Conservation (phyloP, 129 eudicot species). For the Lactuca sativa region DNA sequence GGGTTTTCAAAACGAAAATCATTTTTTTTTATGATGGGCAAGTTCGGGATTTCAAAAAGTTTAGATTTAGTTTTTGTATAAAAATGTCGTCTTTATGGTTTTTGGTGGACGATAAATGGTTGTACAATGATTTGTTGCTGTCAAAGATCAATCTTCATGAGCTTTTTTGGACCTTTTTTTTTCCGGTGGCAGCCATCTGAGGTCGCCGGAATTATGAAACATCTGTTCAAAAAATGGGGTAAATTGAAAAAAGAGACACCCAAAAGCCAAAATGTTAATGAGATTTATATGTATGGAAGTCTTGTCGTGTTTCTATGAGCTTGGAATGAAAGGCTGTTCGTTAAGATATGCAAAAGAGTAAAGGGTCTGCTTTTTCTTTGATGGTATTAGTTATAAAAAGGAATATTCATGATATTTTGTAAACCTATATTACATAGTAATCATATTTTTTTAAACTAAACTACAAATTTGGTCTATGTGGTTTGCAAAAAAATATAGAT, state of each 20-base stretch:
- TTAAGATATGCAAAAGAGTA: neutral
- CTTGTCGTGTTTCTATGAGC: neutral
- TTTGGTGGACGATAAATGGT: conserved; percentile 14
- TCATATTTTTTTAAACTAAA: too few relatives aligned
- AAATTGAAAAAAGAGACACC: neutral
- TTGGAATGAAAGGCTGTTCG: neutral
- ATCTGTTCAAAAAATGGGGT: neutral
- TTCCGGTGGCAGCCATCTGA: conserved; percentile 2
- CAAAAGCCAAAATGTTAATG: neutral
- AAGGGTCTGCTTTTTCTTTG: neutral
- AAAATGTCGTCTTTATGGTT: neutral
- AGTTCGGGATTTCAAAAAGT: conserved; percentile 17
- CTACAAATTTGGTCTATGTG: too few relatives aligned
- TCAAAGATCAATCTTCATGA: neutral
- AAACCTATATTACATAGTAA: too few relatives aligned
- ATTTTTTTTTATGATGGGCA: conserved; percentile 2
- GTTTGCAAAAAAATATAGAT: too few relatives aligned
- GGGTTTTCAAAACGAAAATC: neutral
- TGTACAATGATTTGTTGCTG: conserved; percentile 1
- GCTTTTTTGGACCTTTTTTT: neutral
- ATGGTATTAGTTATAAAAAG: neutral
- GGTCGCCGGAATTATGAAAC: neutral
- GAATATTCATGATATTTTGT: too few relatives aligned
- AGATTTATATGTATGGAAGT: neutral
- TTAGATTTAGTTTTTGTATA: neutral